Conservation (phyloP, 2,329 filamentous ascomycete genomes). For the Penicillium paneum region DNA sequence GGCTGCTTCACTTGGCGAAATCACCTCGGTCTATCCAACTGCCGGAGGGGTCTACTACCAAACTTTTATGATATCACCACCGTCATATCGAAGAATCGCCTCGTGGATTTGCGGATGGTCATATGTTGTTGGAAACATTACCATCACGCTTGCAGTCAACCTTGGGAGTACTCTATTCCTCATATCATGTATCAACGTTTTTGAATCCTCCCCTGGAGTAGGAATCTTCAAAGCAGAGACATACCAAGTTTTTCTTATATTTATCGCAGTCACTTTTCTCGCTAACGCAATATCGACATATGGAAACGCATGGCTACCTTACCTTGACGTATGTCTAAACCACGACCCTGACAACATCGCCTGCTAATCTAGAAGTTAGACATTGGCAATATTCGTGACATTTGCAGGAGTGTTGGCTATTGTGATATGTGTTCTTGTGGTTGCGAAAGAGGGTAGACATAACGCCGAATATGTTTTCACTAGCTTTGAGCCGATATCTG, state of each 20-base stretch:
- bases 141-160: conserved; percentile 68
- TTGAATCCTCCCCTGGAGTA: conserved; percentile 46
- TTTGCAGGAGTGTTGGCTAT: conserved; percentile 57
- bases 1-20: conserved; percentile 64
- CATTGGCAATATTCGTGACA: conserved; percentile 71
- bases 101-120: conserved; percentile 68
- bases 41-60: conserved; percentile 67
- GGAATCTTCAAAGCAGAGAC: conserved; percentile 43
- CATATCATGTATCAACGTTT: conserved; percentile 54
- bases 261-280: conserved; percentile 65
- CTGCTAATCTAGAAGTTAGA: conserved; percentile 53
- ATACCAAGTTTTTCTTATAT: conserved; percentile 66
- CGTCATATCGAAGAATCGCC: conserved; percentile 61
- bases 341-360: conserved; percentile 23
- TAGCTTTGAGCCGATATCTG: conserved; percentile 59
- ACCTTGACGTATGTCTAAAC: conserved; percentile 60
- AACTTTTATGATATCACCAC: conserved; percentile 62
- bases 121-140: conserved; percentile 74
- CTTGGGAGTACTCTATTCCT: conserved; percentile 60
- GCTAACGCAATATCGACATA: conserved; percentile 50
- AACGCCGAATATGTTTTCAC: conserved; percentile 55
- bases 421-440: conserved; percentile 64
- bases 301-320: conserved; percentile 51
- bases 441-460: conserved; percentile 67
- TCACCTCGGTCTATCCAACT: conserved; percentile 64